Conservation (phyloP, 768 basidiomycete species). For the Termitomyces sp. region DNA sequence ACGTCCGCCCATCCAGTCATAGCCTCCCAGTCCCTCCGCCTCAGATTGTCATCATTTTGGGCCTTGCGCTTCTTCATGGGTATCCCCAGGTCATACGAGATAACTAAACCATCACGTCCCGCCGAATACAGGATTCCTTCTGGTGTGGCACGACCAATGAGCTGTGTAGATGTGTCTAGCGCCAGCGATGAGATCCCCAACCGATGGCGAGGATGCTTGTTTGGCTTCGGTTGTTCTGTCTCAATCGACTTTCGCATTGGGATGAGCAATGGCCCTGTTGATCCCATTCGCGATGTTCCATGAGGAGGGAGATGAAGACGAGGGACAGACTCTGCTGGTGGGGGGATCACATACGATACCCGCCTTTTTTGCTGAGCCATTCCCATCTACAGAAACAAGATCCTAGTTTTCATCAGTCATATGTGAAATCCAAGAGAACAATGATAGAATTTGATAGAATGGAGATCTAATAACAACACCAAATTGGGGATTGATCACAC, state of each 20-base stretch:
- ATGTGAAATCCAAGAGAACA: not conserved
- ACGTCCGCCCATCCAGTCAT: constrained; percentile 85
- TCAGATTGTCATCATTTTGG: constrained; percentile 19
- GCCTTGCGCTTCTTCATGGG: constrained; percentile 46
- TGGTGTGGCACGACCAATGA: constrained; percentile 59
- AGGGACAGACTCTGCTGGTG: constrained; percentile 56
- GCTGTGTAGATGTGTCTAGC: constrained; percentile 74
- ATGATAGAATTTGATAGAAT: too few species aligned
- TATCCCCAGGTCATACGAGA: constrained; percentile 81
- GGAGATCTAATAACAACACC: not conserved
- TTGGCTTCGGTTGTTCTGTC: constrained; percentile 18
- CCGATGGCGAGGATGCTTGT: constrained; percentile 71
- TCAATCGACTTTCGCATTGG: constrained; percentile 22
- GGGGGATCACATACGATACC: constrained; percentile 85
- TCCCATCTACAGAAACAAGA: constrained; percentile 2
- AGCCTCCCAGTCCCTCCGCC: constrained; percentile 53
- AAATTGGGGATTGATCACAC: not conserved
- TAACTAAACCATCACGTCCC: constrained; percentile 82
- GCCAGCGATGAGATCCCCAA: constrained; percentile 86
- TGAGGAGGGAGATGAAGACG: constrained; percentile 67
- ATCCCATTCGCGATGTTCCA: constrained; percentile 58
- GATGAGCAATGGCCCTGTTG: constrained; percentile 62
- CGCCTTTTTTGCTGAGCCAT: constrained; percentile 53
- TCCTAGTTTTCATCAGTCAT: not conserved
- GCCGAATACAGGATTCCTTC: constrained; percentile 89